Evolutionary conservation across 2,329 filamentous ascomycete genomes (phyloP), one percentile per base, ranked within the genome.

Genomic region (Aspergillus fischeri): DNA sequence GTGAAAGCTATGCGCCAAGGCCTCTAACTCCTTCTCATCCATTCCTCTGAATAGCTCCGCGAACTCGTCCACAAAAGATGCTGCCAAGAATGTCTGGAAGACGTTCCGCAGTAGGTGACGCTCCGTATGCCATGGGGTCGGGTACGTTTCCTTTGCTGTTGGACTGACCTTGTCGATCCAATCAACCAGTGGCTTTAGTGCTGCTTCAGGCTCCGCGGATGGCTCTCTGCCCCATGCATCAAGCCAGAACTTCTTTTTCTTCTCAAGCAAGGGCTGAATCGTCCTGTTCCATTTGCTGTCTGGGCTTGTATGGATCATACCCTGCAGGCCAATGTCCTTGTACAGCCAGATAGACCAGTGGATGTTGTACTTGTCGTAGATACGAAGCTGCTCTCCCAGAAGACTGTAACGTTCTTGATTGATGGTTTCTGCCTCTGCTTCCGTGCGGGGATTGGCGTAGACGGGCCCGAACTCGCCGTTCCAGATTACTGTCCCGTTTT

Each of bases 341-440:
- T 83, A 84, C 0, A 82, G 69, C 82, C 82, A 85, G 64, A 87
- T 87, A 14, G 74, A 80, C 85, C 84, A 87, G 53, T 77, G 74
- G 38, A 82, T 81, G 51, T 77, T 68, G 57, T 80, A 69, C 67
- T 79, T 77, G 53, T 80, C 77, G 65, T 85, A 85, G 45, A 84
- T 79, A 10, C 70, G 67, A 29, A 84, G 67, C 63, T 82, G 80
- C 17, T 77, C 74, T 11, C 75, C 75, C 3, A 82, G 72, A 35
- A 82, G 70, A 28, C 75, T 73, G 63, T 80, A 80, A 3, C 80
- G 70, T 48, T 75, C 71, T 52, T 75, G 65, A 53, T 81, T 80
- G 50, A 75, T 75, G 7, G 67, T 65, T 6, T 74, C 70, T 8
- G 70, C 69, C 14, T 77, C 69, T 4, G 60, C 28, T 17, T 76